A percentile compares a stretch with the other conserved stretches of the same genome.
phyloP scores from a whole-genome alignment of 768 basidiomycete species.

The Termitomyces sp. region DNA sequence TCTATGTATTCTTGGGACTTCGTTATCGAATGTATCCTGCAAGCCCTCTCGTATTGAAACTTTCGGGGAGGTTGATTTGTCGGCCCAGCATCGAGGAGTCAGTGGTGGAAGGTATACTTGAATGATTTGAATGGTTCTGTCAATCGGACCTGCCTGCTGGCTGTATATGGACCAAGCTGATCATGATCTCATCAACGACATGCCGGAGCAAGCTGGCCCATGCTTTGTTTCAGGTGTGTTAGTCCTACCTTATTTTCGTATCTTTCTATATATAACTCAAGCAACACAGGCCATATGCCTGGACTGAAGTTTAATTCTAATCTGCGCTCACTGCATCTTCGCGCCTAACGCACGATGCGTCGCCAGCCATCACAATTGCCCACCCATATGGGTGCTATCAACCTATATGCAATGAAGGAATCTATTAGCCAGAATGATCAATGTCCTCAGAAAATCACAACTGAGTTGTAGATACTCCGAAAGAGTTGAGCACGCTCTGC shows the following conservation, averaged over 20 bases:
- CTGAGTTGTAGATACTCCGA: too few relatives aligned
- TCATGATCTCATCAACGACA: background rate
- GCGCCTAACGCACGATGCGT: slow-evolving; percentile 1
- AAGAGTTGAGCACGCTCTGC: slow-evolving; percentile 67
- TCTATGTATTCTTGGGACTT: background rate
- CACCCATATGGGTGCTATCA: slow-evolving; percentile 6
- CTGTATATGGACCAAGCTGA: background rate
- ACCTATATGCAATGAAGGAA: too few relatives aligned
- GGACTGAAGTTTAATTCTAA: background rate
- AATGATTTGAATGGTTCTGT: slow-evolving; percentile 6
- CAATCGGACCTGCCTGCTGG: slow-evolving; percentile 1
- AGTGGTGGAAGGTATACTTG: background rate
- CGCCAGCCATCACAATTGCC: slow-evolving; percentile 2
- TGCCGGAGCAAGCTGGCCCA: background rate
- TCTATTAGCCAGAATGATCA: too few relatives aligned
- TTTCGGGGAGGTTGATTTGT: background rate
- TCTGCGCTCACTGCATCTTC: slow-evolving; percentile 6
- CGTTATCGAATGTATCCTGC: background rate
- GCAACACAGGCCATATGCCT: background rate
- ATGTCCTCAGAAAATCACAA: too few relatives aligned
- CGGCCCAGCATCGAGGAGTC: background rate
- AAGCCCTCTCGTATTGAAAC: background rate
- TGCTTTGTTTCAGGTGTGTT: background rate
- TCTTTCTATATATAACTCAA: background rate
- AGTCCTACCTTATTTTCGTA: background rate